Evolutionary conservation across 2,329 filamentous ascomycete species (phyloP), one percentile per base, ranked within the genome.

Genomic region (Paecilomyces fulvus): DNA sequence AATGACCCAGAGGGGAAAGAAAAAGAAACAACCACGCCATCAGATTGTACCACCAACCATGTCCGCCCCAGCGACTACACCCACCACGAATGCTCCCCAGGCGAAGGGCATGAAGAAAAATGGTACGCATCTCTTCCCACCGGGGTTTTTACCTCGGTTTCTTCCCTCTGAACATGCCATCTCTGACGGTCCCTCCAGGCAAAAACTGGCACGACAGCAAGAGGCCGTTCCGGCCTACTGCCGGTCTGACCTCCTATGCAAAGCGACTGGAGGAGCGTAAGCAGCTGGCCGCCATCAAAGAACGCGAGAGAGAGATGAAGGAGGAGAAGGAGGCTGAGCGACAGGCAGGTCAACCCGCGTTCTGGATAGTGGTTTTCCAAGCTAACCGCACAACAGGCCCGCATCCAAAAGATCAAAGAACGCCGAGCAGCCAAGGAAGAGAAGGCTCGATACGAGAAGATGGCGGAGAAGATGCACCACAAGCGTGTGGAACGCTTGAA

Each of bases 391-490:
- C 25, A 11, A 11, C 56, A 96, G 89, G 81, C 83, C 69, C 85
- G 86, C 63, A 84, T 94, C 55, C 83, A 92, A 67, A 82, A 82
- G 10, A 89, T 97, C 69, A 92, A 88, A 67, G 90, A 95, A 61
- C 92, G 88, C 74, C 83, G 90, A 64, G 87, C 85, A 20, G 89
- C 87, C 54, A 97, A 96, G 81, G 92, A 90, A 66, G 94, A 97
- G 79, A 91, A 88, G 74, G 90, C 92, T 68, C 81, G 92, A 64
- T 97, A 92, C 70, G 90, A 91, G 73, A 90, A 92, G 79, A 84
- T 99, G 84, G 92, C 91, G 20, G 90, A 91, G 77, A 97, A 94
- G 79, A 97, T 99, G 94, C 92, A 97, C 78, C 85, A 84, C 75
- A 97, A 96, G 81, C 83, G 92, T 59, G 87, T 97, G 11, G 94